A percentile compares a stretch with the other conserved stretches of the same genome.
phyloP scores from a whole-genome alignment of 352 stramenopile species.

The Pythium rhizo-oryzae region DNA sequence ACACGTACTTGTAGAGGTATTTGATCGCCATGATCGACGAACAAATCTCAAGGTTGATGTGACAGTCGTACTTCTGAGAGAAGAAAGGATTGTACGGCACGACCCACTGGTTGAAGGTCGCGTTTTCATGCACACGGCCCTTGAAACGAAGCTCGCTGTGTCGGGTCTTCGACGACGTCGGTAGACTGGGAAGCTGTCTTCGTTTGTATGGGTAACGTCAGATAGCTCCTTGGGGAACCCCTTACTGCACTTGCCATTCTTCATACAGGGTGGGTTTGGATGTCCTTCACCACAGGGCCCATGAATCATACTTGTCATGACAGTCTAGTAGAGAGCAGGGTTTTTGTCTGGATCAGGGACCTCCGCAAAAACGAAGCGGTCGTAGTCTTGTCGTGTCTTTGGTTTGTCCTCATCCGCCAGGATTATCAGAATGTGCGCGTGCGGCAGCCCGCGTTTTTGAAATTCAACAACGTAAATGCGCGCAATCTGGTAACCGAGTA shows the following conservation, averaged over 20 bases:
- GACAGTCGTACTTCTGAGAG: constrained; percentile 50
- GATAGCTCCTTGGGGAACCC: not conserved
- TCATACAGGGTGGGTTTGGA: constrained; percentile 6
- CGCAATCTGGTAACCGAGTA: constrained; percentile 30
- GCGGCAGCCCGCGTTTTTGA: constrained; percentile 44
- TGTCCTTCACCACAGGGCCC: constrained; percentile 2
- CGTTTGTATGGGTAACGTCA: not conserved
- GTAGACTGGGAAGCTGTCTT: constrained; percentile 6
- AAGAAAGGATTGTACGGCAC: constrained; percentile 67
- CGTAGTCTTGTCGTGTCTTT: constrained; percentile 3
- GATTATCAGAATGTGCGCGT: constrained; percentile 43
- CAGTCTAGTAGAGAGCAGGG: not conserved
- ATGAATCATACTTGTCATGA: constrained; percentile 10
- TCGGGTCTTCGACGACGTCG: not conserved
- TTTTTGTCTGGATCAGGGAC: constrained; percentile 6
- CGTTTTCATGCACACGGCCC: constrained; percentile 8
- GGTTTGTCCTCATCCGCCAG: constrained; percentile 29
- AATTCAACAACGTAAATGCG: constrained; percentile 41
- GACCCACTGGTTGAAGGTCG: constrained; percentile 23
- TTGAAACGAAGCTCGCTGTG: not conserved
- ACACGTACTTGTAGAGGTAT: constrained; percentile 68
- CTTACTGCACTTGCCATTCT: constrained; percentile 11
- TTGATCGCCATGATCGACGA: constrained; percentile 38
- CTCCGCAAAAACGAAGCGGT: constrained; percentile 17
- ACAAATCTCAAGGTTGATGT: constrained; percentile 56